Percentiles rank a stretch among this genome's conserved stretches.
Conservation (phyloP, 352 stramenopile species). For the Plasmopara halstedii region DNA sequence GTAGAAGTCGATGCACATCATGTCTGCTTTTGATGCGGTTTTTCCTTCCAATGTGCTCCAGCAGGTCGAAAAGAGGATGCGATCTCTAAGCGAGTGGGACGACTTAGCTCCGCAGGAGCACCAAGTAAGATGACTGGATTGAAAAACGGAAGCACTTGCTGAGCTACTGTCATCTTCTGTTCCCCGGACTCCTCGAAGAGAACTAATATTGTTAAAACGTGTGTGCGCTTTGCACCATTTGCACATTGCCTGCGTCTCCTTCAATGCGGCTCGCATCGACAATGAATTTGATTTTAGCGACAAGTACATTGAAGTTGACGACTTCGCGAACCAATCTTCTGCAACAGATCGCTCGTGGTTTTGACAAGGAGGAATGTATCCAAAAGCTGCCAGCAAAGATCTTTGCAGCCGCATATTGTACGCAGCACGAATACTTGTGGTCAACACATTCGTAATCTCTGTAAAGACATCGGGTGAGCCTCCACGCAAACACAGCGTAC, state of each 20-base stretch:
- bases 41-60: constrained; percentile 75
- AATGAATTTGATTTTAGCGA: constrained; percentile 83
- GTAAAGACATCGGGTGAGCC: constrained; percentile 52
- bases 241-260: constrained; percentile 75
- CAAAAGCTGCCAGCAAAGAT: constrained; percentile 45
- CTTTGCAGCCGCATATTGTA: constrained; percentile 82
- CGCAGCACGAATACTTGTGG: constrained; percentile 46
- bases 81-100: constrained; percentile 47
- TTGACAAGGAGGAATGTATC: constrained; percentile 47
- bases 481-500: constrained; percentile 75
- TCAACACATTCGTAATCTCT: constrained; percentile 60
- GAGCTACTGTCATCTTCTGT: constrained; percentile 8
- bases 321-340: constrained; percentile 77
- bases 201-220: constrained; percentile 81
- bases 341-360: constrained; percentile 54
- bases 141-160: constrained; percentile 21
- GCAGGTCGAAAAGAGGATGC: constrained; percentile 78
- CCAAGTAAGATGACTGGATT: constrained; percentile 22
- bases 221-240: constrained; percentile 80
- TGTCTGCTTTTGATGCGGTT: constrained; percentile 73
- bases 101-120: constrained; percentile 65
- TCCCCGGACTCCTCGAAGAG: constrained; percentile 39
- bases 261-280: constrained; percentile 72
- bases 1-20: constrained; percentile 88
- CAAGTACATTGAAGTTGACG: constrained; percentile 74